Evolutionary conservation across 495 filamentous ascomycete genomes (phyloP).

Genomic region (Aspergillus ellipticus): DNA sequence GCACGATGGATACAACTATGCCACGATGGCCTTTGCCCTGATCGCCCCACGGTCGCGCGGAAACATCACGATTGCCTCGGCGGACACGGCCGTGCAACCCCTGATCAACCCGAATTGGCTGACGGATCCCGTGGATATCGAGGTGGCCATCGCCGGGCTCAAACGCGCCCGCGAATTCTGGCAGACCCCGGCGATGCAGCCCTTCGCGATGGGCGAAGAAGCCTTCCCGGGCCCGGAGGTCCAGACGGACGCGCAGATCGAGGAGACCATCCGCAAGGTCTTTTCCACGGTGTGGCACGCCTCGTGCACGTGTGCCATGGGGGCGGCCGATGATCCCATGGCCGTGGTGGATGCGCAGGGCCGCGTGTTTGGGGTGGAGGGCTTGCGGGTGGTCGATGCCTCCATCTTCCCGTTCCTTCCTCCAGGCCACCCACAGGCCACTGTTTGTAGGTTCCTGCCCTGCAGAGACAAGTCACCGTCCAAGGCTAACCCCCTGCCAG

Average conservation of each 20-base stretch:
- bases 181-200: neutral
- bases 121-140: conserved; percentile 37
- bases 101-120: conserved; percentile 50
- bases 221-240: conserved; percentile 39
- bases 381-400: conserved; percentile 56
- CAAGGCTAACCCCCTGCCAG: neutral
- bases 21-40: conserved; percentile 32
- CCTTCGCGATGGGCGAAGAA: conserved; percentile 25
- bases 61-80: conserved; percentile 44
- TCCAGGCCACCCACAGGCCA: conserved; percentile 9
- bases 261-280: conserved; percentile 42
- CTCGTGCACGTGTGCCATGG: conserved; percentile 50
- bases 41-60: conserved; percentile 49
- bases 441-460: conserved; percentile 12
- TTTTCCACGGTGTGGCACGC: conserved; percentile 51
- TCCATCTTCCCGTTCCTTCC: conserved; percentile 39
- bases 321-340: conserved; percentile 42
- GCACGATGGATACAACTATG: conserved; percentile 41
- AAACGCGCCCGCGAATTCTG: conserved; percentile 32
- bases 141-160: conserved; percentile 45
- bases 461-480: no score
- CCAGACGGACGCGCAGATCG: conserved; percentile 31
- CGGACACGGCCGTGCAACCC: conserved; percentile 33
- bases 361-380: conserved; percentile 45
- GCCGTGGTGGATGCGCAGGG: conserved; percentile 54